Evolutionary conservation across 306 rosid genomes (phyloP), one percentile per base, ranked within the genome.

Genomic region (Luffa aegyptiaca): DNA sequence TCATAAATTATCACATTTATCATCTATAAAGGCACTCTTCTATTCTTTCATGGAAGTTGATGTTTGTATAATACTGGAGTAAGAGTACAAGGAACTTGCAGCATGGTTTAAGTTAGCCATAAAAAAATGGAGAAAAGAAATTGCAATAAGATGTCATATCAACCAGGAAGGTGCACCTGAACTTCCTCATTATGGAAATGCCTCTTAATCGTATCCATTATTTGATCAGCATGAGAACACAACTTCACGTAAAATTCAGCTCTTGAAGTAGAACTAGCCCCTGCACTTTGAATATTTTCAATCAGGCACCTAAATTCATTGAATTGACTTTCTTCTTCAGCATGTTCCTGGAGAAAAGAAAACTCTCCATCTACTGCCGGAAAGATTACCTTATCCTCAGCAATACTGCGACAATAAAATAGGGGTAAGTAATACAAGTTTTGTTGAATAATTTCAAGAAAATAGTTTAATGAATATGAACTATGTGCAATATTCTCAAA

Each of bases 351-450:
- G 82, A 66, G 73, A 87, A 96, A 96, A 41, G 98, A 96, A 81
- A 96, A 77, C 63, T 91, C 90, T 80, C 97, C 99, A 89, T 89
- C 98, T 77, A 96, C 96, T 1, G 98, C 96, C 6, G 99, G 98
- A 93, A 96, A 96, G 84, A 96, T 90, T 81, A 96, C 94, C 89
- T 84, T 88, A 92, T 96, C 99, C 92, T 96, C 99, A 4, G 99
- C 98, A 87, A 90, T 96, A 85, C 99, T 96, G 94, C 86, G 85
- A 87, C 72, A 73, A 82, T 31, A 80, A 76, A 79, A 86, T 72
- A 31, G 62, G 57, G 64, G 80, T 79, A 79, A 56, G 48, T n/a
- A 52, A 51, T 75, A 20, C 49, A 75, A 36, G 79, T 75, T 74
- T 52, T 5, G 44, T 53, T 35, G 10, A 75, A 53, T 17, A 53